Conservation (phyloP, 441 rosid genomes). For the Jatropha multifida region DNA sequence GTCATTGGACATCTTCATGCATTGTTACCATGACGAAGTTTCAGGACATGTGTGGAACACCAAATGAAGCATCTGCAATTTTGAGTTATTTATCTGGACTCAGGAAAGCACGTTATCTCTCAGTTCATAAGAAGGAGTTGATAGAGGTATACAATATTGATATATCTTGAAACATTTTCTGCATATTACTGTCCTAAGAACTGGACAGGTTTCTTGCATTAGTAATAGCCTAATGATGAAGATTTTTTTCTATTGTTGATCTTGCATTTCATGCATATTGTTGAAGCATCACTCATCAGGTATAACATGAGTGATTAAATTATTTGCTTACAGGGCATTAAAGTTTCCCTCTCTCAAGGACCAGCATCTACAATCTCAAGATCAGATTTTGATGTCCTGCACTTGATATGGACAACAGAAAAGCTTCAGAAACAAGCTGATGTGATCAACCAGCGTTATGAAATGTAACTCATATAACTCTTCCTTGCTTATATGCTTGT, state of each 20-base stretch:
- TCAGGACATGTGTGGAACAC: constrained; percentile 57
- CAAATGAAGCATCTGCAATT: constrained; percentile 56
- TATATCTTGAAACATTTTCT: neutral
- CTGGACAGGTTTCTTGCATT: neutral
- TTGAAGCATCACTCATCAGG: neutral
- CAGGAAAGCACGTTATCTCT: constrained; percentile 62
- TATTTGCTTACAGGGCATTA: constrained; percentile 63
- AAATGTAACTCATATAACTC: constrained; percentile 44
- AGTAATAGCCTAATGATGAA: neutral
- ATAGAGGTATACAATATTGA: constrained; percentile 46
- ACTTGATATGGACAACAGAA: constrained; percentile 71
- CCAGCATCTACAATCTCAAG: constrained; percentile 51
- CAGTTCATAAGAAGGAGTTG: constrained; percentile 46
- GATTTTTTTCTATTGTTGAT: neutral
- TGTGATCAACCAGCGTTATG: constrained; percentile 59
- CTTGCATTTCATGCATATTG: neutral
- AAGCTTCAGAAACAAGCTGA: constrained; percentile 80
- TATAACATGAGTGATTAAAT: constrained; percentile 5
- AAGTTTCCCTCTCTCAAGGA: constrained; percentile 61
- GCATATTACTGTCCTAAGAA: neutral
- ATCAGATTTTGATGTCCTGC: constrained; percentile 68
- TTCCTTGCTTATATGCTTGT: constrained; percentile 17
- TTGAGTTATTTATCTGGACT: constrained; percentile 61
- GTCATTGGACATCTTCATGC: constrained; percentile 75
- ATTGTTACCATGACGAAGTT: constrained; percentile 62